Evolutionary conservation across 2,329 filamentous ascomycete species (phyloP), one percentile per base, ranked within the genome.

Genomic region (Dothistroma pini): DNA sequence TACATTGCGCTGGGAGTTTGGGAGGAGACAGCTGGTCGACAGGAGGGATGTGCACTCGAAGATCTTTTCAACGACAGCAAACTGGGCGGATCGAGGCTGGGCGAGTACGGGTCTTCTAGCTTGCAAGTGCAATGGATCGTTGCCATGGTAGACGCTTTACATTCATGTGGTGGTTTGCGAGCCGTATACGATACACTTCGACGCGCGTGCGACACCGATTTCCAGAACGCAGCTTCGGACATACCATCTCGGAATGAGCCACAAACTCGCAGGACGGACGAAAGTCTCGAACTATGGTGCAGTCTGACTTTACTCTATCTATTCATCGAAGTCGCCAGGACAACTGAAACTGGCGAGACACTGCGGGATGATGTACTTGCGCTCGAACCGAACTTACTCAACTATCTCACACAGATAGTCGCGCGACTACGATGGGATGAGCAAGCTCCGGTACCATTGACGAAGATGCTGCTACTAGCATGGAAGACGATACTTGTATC

Each of bases 401-500:
- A 89, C 53, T 88, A 88, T 59, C 82, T 96, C 74, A 84, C 93
- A 32, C 85, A 88, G 38, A 68, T 80, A n/a, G 75, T 82, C 32
- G 75, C 77, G 8, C 76, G 75, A 53, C 61, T 83, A 41, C 72
- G 89, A 83, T 78, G 84, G 84, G 70, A 86, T 70, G 76, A 83
- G 66, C 64, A 81, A 82, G 72, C 88, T 81, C 58, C 66, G 82
- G 89, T 81, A 79, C 89, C 80, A 22, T 75, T 76, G 66, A 72
- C 64, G 19, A 78, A 77, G 64, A 73, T 75, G 69, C 63, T 96
- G 57, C 80, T 97, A 8, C 80, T 97, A 1, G 85, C 96, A 54
- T 97, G 95, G 93, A 99, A 99, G 77, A 88, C 90, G 0, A 85
- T 96, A 9, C 79, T 97, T 16, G 83, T 97, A 2, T 83, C 89